phyloP scores from a whole-genome alignment of 2,329 filamentous ascomycete genomes.

The Sporothrix sp. region DNA sequence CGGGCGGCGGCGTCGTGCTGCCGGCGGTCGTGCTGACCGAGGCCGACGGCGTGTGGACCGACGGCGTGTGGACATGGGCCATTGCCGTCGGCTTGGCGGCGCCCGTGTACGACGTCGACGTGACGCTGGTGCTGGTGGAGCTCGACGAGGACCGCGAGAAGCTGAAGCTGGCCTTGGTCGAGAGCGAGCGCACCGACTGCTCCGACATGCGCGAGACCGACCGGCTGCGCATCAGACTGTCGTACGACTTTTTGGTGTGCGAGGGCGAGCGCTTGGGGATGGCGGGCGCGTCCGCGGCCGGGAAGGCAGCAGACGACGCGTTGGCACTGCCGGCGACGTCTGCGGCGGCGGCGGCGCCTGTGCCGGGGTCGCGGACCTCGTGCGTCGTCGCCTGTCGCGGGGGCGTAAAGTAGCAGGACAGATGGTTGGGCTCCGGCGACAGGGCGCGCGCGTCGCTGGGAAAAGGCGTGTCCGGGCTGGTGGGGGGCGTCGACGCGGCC shows the following conservation, averaged over 20 bases:
- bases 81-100: constrained; percentile 17
- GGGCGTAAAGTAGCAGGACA: constrained; percentile 56
- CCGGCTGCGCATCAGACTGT: constrained; percentile 48
- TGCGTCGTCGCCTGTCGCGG: constrained; percentile 36
- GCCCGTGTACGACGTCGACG: constrained; percentile 29
- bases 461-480: constrained; percentile 55
- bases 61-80: too few relatives aligned
- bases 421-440: constrained; percentile 54
- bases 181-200: constrained; percentile 42
- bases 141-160: constrained; percentile 50
- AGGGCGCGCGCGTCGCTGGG: constrained; percentile 38
- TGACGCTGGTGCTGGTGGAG: constrained; percentile 40
- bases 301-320: constrained; percentile 22
- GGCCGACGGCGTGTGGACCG: not conserved
- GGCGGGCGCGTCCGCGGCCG: constrained; percentile 41
- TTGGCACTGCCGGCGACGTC: constrained; percentile 30
- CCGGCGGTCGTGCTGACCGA: constrained; percentile 22
- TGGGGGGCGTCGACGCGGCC: constrained; percentile 49
- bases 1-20: constrained; percentile 19
- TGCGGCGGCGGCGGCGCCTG: not conserved
- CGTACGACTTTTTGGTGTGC: constrained; percentile 77
- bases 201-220: constrained; percentile 44
- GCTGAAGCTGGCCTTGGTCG: constrained; percentile 46
- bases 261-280: constrained; percentile 73
- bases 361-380: constrained; percentile 5